Conservation (phyloP, 139 green algal genomes). For the Tetraselmis striata region DNA sequence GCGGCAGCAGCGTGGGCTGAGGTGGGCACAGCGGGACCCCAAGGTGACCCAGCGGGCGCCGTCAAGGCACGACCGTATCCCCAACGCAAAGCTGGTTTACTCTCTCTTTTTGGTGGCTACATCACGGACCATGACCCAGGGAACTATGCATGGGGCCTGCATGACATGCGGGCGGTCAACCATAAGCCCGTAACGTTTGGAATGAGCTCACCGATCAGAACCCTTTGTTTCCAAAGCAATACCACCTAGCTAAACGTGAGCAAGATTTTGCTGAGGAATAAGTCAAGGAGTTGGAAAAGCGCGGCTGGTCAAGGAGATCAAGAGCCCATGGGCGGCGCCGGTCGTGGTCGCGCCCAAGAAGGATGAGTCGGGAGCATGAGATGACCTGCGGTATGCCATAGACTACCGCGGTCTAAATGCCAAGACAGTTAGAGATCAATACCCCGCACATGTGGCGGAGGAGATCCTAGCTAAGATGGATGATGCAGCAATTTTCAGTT, state of each 20-base stretch:
- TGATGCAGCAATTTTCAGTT: background rate
- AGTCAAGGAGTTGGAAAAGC: background rate
- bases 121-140: too few species aligned
- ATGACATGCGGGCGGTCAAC: too few species aligned
- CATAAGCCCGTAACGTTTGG: too few species aligned
- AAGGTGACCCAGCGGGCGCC: too few species aligned
- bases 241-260: background rate
- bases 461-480: background rate
- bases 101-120: too few species aligned
- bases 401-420: background rate
- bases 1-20: too few species aligned
- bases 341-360: background rate
- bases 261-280: background rate
- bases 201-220: too few species aligned
- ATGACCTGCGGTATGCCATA: background rate
- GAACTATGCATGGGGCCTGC: too few species aligned
- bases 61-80: too few species aligned
- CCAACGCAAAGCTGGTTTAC: too few species aligned
- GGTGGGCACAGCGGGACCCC: too few species aligned
- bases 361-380: background rate
- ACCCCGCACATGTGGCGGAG: background rate
- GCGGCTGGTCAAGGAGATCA: background rate
- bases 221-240: background rate
- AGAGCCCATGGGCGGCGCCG: background rate
- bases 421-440: background rate